Evolutionary conservation across 2,329 filamentous ascomycete genomes (phyloP), one percentile per base, ranked within the genome.

Genomic region (Claviceps fusiformis): DNA sequence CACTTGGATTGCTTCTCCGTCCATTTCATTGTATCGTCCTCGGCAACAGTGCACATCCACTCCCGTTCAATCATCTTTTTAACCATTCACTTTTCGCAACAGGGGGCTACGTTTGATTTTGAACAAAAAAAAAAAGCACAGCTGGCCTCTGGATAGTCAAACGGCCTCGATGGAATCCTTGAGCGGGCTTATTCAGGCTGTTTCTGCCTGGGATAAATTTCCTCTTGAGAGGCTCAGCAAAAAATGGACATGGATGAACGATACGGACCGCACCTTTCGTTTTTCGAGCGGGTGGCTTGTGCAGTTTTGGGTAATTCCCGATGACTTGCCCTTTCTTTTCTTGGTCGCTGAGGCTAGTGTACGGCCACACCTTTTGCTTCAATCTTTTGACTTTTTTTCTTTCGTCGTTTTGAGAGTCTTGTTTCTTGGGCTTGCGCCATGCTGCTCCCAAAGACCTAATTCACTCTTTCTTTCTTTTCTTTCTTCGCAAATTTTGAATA

Each of bases 371-470:
- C 63, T 59, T 59, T 10, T 10, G 10, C 10, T 9, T 37, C 35
- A 10, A 37, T 37, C 35, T 37, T 11, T 37, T 7, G 9, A 37
- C 68, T 64, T 63, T 65, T 56, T 55, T 41, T 60, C 58, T 61
- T 60, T 61, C 64, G 63, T 60, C 63, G 56, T 45, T 11, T 45
- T 24, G 24, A 43, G 51, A 35, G 41, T 44, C 43, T 37, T n/a
- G 19, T 27, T 48, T 53, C 53, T 56, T 57, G 54, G 37, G 35
- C 41, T 31, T 41, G 39, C 60, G 64, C 60, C 59, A 57, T 62
- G 58, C 62, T 56, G 56, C 59, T 55, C 51, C 47, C 54, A 56
- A 57, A 61, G 58, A 61, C 55, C 53, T 69, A 67, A 68, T 69
- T 50, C 44, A 58, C 59, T 57, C 59, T 57, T 59, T 59, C 61